Evolutionary conservation across 164 flowering plant genomes (phyloP).

Genomic region (Santalum album): DNA sequence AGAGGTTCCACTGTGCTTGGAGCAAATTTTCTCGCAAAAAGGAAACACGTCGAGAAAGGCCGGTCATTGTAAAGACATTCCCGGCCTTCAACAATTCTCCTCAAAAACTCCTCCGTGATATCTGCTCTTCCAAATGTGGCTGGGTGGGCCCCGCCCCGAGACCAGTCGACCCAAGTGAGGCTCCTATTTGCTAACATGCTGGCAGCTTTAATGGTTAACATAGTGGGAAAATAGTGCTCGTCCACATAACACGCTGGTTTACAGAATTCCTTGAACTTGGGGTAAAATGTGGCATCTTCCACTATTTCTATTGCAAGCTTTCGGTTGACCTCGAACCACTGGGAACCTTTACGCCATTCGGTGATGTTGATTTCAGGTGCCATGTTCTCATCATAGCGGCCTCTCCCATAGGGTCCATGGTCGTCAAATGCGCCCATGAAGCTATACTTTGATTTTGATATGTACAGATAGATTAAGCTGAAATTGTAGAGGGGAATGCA

Average conservation of each 20-base stretch:
- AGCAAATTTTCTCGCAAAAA: slow-evolving; percentile 31
- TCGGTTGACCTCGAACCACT: slow-evolving; percentile 29
- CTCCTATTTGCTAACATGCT: slow-evolving; percentile 17
- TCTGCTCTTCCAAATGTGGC: slow-evolving; percentile 14
- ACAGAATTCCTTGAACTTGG: slow-evolving; percentile 16
- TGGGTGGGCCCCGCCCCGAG: slow-evolving; percentile 33
- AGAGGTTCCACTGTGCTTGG: slow-evolving; percentile 20
- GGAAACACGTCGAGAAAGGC: slow-evolving; percentile 12
- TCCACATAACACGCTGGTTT: slow-evolving; percentile 23
- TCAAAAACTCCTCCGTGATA: slow-evolving; percentile 15
- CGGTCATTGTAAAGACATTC: slow-evolving; percentile 20
- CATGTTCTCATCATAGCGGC: slow-evolving; percentile 31
- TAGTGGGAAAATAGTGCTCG: slow-evolving; percentile 33
- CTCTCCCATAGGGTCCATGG: slow-evolving; percentile 27
- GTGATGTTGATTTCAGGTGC: slow-evolving; percentile 18
- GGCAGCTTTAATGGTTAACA: slow-evolving; percentile 15
- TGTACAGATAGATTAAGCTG: slow-evolving; percentile 25
- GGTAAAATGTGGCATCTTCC: slow-evolving; percentile 16
- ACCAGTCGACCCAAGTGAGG: slow-evolving; percentile 36
- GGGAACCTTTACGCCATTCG: slow-evolving; percentile 37
- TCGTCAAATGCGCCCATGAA: slow-evolving; percentile 27
- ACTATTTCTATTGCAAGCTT: slow-evolving; percentile 20
- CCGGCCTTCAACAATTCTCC: slow-evolving; percentile 10
- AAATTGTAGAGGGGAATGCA: slow-evolving; percentile 44
- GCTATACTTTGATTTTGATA: slow-evolving; percentile 17